Evolutionary conservation across 495 filamentous ascomycete species (phyloP).

Genomic region (Penicillium fimorum): DNA sequence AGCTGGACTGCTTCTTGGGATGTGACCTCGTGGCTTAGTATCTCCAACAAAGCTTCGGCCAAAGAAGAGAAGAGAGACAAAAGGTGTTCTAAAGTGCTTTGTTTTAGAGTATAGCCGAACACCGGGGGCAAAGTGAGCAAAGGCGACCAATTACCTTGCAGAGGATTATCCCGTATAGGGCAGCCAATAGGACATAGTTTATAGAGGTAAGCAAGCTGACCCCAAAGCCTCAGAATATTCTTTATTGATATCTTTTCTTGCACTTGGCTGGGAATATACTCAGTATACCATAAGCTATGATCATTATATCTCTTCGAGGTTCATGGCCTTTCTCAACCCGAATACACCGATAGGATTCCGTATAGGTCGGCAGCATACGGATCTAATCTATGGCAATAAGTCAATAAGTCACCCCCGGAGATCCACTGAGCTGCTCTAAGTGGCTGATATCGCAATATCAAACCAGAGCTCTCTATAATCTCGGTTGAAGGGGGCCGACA

Average conservation of each 20-base stretch:
- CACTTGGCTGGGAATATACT: not conserved
- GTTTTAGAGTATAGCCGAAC: not conserved
- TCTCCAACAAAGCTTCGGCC: not conserved
- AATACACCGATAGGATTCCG: not conserved
- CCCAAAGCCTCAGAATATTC: not conserved
- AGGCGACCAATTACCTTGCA: not conserved
- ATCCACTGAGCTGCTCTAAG: conserved; percentile 1
- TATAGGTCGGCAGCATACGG: too few relatives aligned
- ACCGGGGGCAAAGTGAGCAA: not conserved
- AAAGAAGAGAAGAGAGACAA: not conserved
- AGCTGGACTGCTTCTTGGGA: not conserved
- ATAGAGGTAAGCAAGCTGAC: not conserved
- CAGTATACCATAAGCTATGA: not conserved
- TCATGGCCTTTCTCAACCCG: not conserved
- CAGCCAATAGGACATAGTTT: not conserved
- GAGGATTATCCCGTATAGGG: not conserved
- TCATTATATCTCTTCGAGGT: not conserved
- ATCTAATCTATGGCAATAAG: not conserved
- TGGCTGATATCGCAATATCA: conserved; percentile 6
- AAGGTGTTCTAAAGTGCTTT: not conserved
- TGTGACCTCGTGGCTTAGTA: not conserved
- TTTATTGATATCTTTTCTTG: not conserved
- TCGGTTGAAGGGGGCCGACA: too few relatives aligned
- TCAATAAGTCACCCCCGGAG: not conserved
- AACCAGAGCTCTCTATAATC: not conserved